Base-by-base conservation (phyloP, 257 asterid species). In the Rhazya stricta region DNA sequence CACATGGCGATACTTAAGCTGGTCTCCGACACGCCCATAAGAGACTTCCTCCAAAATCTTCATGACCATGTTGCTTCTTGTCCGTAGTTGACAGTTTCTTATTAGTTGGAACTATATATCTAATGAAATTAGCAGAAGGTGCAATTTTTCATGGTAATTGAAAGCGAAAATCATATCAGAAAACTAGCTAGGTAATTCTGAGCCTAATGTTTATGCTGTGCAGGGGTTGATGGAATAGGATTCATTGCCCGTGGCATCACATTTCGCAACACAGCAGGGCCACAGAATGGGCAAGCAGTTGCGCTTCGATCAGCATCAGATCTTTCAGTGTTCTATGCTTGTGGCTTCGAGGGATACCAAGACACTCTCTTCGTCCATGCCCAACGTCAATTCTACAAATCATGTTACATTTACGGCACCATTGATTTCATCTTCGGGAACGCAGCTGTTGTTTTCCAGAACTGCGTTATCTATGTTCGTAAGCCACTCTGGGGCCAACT, bases 301-400 rank as follows among this genome's bases (percentile, higher is more conserved):
- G 98, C 98, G 2, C 83, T 93, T 21, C 91, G 98, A 43, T 89
- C 97, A 8, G 93, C 91, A 54, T 93, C 98, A 1, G 98, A 93
- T 68, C 89, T 93, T 71, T 93, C 98, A 2, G 96, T 89, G 30
- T 91, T 93, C 86, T 89, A 93, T 69, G 84, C 73, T 0, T 93
- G 98, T 69, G 86, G 89, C 57, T 87, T 93, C 71, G 97, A 91
- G 62, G 97, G 98, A 0, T 94, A 90, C 81, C 98, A 94, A 73
- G 98, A 93, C 87, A 93, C 98, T 0, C 87, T 93, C 19, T 93
- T 89, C 77, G 88, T 82, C 34, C 98, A 88, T 9, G 78, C 98
- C 10, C 97, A 93, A 39, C 94, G 98, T 42, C 98, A 93, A 15
- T 86, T 93, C 79, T 93, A 81, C 77, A 92, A 88, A 81, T 67